phyloP scores from a whole-genome alignment of 257 asterid species.

The Solanum corneliomulleri region DNA sequence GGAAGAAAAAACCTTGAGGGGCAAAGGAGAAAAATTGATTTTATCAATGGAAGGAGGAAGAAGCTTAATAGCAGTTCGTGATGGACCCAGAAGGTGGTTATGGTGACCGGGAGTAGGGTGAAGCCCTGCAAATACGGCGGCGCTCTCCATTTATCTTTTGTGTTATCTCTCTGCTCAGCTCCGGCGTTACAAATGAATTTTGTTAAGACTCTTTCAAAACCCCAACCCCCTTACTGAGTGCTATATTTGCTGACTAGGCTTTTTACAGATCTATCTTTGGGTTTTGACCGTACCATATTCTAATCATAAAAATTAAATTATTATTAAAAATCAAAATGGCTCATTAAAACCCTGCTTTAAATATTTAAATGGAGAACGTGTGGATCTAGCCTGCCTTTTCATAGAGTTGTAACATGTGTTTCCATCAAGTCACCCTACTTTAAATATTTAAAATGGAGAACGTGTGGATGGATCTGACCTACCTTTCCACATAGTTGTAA shows the following conservation, averaged over 20 bases:
- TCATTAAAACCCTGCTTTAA: not conserved
- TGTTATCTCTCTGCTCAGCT: not conserved
- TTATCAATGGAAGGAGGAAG: slow-evolving; percentile 1
- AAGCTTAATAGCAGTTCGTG: slow-evolving; percentile 4
- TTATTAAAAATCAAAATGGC: not conserved
- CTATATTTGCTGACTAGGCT: not conserved
- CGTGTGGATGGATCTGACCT: too few relatives aligned
- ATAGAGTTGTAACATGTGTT: not conserved
- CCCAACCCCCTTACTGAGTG: too few relatives aligned
- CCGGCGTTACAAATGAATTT: not conserved
- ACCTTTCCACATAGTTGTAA: too few relatives aligned
- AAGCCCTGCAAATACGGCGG: slow-evolving; percentile 18
- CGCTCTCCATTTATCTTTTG: slow-evolving; percentile 10
- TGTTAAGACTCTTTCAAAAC: not conserved
- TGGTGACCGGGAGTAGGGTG: slow-evolving; percentile 5
- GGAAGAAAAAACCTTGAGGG: slow-evolving; percentile 16
- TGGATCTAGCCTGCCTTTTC: not conserved
- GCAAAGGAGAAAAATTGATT: not conserved
- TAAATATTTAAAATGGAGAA: too few relatives aligned
- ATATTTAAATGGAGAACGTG: not conserved
- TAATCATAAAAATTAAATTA: not conserved
- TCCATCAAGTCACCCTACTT: not conserved
- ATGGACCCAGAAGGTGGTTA: slow-evolving; percentile 2
- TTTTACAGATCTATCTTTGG: not conserved
- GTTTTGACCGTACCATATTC: not conserved